Conservation (phyloP, 352 stramenopile species). For the Phytopythium montanum region DNA sequence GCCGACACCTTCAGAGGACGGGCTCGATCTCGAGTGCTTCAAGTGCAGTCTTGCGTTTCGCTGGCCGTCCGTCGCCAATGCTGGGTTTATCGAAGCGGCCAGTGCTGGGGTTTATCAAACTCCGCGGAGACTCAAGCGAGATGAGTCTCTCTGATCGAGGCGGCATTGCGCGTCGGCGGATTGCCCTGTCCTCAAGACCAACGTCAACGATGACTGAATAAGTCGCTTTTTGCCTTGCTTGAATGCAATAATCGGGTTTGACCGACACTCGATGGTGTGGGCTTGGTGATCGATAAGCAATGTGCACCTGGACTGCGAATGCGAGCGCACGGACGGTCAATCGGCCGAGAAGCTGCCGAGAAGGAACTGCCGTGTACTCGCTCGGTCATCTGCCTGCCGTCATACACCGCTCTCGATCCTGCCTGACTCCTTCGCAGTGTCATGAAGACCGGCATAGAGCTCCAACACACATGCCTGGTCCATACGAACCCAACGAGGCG, state of each 20-base stretch:
- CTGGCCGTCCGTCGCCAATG: background rate
- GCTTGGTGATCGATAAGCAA: no score
- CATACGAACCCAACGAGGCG: background rate
- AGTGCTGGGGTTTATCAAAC: background rate
- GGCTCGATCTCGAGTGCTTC: background rate
- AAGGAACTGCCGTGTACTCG: no score
- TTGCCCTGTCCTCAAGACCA: background rate
- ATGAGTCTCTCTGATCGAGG: no score
- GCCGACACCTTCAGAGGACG: background rate
- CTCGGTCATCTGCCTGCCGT: background rate
- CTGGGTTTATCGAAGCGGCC: constrained; percentile 1
- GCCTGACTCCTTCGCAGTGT: no score
- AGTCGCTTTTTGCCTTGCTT: background rate
- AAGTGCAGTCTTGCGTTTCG: constrained; percentile 6
- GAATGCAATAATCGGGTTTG: no score
- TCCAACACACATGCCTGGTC: background rate
- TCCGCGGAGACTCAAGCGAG: background rate
- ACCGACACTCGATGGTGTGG: no score
- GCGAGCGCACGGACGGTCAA: no score
- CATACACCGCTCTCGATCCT: background rate
- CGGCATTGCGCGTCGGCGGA: constrained; percentile 6
- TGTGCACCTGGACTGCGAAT: no score
- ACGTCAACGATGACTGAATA: background rate
- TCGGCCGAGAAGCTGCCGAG: background rate
- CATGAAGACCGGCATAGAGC: no score